Percentiles rank a stretch among this genome's conserved stretches.
phyloP scores from a whole-genome alignment of 2,329 filamentous ascomycete species.

The Alternaria rosae region DNA sequence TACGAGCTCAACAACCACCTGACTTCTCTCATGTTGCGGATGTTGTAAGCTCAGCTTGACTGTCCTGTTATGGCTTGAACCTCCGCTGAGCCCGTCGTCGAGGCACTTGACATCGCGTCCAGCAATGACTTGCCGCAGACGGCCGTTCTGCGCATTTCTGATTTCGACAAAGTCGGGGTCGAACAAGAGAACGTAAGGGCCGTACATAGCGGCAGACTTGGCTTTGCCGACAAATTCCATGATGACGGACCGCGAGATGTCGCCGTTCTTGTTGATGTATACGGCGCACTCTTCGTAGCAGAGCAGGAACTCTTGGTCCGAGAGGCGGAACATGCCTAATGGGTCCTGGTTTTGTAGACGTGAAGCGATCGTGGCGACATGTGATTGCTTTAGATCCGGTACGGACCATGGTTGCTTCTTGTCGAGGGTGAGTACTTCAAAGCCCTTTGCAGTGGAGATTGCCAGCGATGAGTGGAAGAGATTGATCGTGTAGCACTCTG shows the following conservation, averaged over 20 bases:
- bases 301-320: slow-evolving; percentile 80
- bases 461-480: slow-evolving; percentile 95
- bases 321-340: slow-evolving; percentile 94
- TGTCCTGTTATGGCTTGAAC: slow-evolving; percentile 65
- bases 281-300: slow-evolving; percentile 96
- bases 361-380: slow-evolving; percentile 83
- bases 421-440: slow-evolving; percentile 95
- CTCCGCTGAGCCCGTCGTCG: slow-evolving; percentile 67
- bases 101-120: slow-evolving; percentile 89
- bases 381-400: slow-evolving; percentile 79
- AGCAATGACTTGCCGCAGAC: slow-evolving; percentile 91
- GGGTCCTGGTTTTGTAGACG: slow-evolving; percentile 85
- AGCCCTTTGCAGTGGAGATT: slow-evolving; percentile 87
- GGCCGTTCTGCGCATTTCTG: slow-evolving; percentile 92
- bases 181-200: slow-evolving; percentile 90
- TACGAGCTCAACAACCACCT: slow-evolving; percentile 90
- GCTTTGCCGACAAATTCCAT: slow-evolving; percentile 99
- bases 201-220: slow-evolving; percentile 84
- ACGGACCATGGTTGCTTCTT: slow-evolving; percentile 97
- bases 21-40: slow-evolving; percentile 81
- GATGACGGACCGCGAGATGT: slow-evolving; percentile 90
- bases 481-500: slow-evolving; percentile 93
- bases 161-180: slow-evolving; percentile 98
- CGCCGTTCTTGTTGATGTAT: slow-evolving; percentile 97
- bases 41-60: slow-evolving; percentile 97